Evolutionary conservation across 2,329 filamentous ascomycete species (phyloP), one percentile per base, ranked within the genome.

Genomic region (Cryphonectria nitschkei): DNA sequence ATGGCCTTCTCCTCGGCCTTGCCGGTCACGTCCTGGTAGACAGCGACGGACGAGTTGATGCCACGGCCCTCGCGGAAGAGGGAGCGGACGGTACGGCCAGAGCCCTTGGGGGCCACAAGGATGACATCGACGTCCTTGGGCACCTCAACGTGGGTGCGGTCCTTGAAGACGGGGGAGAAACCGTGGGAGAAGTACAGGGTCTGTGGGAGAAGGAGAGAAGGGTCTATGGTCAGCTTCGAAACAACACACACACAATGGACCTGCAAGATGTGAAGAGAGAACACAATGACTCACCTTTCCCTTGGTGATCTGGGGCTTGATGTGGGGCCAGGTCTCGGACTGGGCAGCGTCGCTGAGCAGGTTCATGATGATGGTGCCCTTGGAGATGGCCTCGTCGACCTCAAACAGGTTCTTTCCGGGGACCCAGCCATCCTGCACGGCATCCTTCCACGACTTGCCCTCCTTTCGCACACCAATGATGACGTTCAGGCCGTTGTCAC

Each of bases 141-240:
- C 75, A 98, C 93, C 74, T 99, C 96, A 82, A 99, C 96, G 86
- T 98, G 97, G 89, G 96, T 99, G 82, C 96, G 91, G 84, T 97
- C 92, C 89, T 98, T 98, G 93, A 99, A 99, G 85, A 99, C 95
- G 82, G 96, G 96, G 75, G 96, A 98, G 93, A 99, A 99, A 81
- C 96, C 96, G 90, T 99, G 96, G 78, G 96, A 98, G 90, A 99
- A 99, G 92, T 99, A 99, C 78, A 99, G 93, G 73, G 96, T 99
- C 95, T 96, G 76, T 65, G 8, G 8, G 11, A 8, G 11, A 39
- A 39, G 8, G 8, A 39, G 7, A 6, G 9, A 66, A 8, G 32
- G n/a, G n/a, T n/a, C 4, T 26, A 13, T 26, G 32, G 60, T 65
- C 39, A 63, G 32, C 64, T 61, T 58, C 8, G 41, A 56, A 54